phyloP scores from a whole-genome alignment of 805 yeast genomes.

The Cyberlindnera suaveolens region DNA sequence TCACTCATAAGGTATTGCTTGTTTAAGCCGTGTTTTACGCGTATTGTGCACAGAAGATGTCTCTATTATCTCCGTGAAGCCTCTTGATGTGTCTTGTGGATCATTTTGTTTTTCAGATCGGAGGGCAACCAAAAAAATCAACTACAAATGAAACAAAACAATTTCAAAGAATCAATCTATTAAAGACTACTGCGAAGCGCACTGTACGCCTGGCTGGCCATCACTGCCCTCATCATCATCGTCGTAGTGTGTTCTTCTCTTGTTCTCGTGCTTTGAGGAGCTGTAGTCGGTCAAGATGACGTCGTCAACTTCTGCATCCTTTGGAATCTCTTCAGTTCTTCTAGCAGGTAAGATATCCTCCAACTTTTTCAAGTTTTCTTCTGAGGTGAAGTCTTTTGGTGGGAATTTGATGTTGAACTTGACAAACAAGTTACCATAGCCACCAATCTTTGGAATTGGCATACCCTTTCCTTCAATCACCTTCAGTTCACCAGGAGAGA shows the following conservation, averaged over 20 bases:
- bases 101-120: too few relatives aligned
- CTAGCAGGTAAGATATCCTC: conserved; percentile 80
- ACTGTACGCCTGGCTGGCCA: conserved; percentile 75
- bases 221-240: conserved; percentile 57
- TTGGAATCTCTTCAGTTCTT: conserved; percentile 47
- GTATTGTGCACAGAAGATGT: too few relatives aligned
- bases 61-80: too few relatives aligned
- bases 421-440: conserved; percentile 79
- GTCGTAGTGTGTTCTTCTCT: conserved; percentile 34
- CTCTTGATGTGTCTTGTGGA: too few relatives aligned
- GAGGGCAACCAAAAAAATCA: neutral
- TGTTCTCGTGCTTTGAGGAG: conserved; percentile 49
- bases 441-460: conserved; percentile 90
- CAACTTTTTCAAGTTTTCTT: conserved; percentile 65
- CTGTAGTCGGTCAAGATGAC: conserved; percentile 65
- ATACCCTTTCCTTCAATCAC: conserved; percentile 92
- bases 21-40: too few relatives aligned
- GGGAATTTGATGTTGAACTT: conserved; percentile 92
- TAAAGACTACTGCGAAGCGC: conserved; percentile 74
- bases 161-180: conserved; percentile 8
- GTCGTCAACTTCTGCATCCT: conserved; percentile 73
- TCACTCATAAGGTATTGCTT: too few relatives aligned
- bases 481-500: conserved; percentile 76
- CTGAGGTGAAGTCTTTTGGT: conserved; percentile 58
- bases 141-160: neutral